Base-by-base conservation (phyloP, 768 basidiomycete genomes). In the Naganishia vaughanmartiniae region DNA sequence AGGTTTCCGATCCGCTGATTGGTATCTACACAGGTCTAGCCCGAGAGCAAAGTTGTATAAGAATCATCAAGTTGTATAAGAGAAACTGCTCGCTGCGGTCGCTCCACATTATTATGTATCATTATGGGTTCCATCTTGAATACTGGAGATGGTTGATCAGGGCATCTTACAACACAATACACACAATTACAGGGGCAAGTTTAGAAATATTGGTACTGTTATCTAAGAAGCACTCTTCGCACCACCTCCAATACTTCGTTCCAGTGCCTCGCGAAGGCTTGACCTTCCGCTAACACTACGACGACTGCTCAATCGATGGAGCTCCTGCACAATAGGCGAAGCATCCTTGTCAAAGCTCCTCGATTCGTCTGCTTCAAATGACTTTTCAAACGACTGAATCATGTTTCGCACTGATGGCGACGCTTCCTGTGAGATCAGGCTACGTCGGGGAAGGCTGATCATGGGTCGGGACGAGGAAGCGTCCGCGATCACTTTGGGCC, bases 321-420 rank as follows among this genome's bases (percentile, higher is more conserved):
- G 60, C 33, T 63, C 60, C 26, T 26, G 3, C 9, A 42, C 4
- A 11, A 45, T n/a, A 19, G 60, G 39, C 60, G 60, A 42, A 11
- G 26, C 60, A 26, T 19, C 39, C 36, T 30, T 63, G 4, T 45
- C 39, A 51, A 51, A 51, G 26, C 60, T 45, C 42, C 26, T 17
- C 14, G 57, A 63, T 45, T 42, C 24, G 39, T 63, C 60, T 3
- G 21, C 28, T 46, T 63, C 60, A 42, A 63, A 63, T 28, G 60
- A 63, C 28, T 45, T 63, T 63, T 63, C 60, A 26, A 63, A 45
- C 3, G 60, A 63, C 42, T 63, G 60, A n/a, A 63, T 45, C 10
- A 63, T 63, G 60, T 63, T 63, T 42, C 42, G 39, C 1, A 63
- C 60, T n/a, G 60, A 63, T 14, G 60, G 60, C 15, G 60, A 63